Percentiles rank a stretch among this genome's conserved stretches.
Evolutionary conservation across 306 rosid genomes (phyloP).

Genomic region (Quercus suber): DNA sequence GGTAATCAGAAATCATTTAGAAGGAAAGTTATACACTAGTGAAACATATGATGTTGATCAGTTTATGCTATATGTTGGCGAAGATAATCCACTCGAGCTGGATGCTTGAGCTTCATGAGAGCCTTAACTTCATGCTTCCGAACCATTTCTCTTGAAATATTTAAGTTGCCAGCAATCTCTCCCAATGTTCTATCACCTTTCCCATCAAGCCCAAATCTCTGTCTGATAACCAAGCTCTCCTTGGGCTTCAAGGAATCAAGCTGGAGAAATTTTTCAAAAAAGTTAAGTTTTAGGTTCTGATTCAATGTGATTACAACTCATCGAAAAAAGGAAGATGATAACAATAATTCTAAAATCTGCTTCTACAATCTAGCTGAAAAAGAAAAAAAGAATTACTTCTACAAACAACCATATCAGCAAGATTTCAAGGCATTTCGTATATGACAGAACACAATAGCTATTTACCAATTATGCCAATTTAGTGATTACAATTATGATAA

Average conservation of each 20-base stretch:
- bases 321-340: neutral
- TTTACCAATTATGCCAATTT: no score
- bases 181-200: conserved; percentile 94
- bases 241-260: conserved; percentile 97
- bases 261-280: conserved; percentile 31
- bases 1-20: neutral
- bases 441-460: no score
- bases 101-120: conserved; percentile 96
- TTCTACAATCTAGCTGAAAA: neutral
- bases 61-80: conserved; percentile 67
- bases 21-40: neutral
- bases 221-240: conserved; percentile 92
- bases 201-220: conserved; percentile 96
- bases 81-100: conserved; percentile 88
- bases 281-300: neutral
- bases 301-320: neutral
- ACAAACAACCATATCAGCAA: neutral
- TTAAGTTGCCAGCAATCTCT: conserved; percentile 91
- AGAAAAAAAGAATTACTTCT: neutral
- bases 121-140: conserved; percentile 97
- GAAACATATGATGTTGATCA: conserved; percentile 13
- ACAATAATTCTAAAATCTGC: neutral
- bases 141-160: conserved; percentile 95
- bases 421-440: no score
- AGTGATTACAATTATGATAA: no score